phyloP scores from a whole-genome alignment of 306 rosid genomes.

The Trifolium pratense region DNA sequence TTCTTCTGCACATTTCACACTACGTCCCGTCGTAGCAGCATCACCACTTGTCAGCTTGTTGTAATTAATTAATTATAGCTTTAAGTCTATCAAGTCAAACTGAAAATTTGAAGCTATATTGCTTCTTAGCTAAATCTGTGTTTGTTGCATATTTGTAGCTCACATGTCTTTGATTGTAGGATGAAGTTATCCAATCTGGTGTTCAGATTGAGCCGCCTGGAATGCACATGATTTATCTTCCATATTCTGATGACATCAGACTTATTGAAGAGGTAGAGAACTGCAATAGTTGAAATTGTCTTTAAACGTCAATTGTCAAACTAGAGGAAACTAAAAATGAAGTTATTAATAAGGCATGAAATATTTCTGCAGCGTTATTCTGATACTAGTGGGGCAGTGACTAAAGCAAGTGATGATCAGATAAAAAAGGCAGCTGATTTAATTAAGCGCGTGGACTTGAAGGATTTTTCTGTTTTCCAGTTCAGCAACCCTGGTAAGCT shows the following conservation, averaged over 20 bases:
- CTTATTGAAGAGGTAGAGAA: conserved; percentile 81
- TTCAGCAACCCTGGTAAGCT: conserved; percentile 79
- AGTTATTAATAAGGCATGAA: conserved; percentile 32
- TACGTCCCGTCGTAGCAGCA: conserved; percentile 22
- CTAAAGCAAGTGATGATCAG: conserved; percentile 77
- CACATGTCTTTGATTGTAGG: conserved; percentile 51
- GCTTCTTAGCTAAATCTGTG: background rate
- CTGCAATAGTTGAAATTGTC: conserved; percentile 28
- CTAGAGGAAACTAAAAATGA: conserved; percentile 13
- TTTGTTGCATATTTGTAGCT: conserved; percentile 11
- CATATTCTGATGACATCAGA: conserved; percentile 91
- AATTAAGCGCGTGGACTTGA: conserved; percentile 81
- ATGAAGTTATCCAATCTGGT: conserved; percentile 70
- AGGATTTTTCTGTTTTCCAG: conserved; percentile 82
- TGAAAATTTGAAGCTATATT: conserved; percentile 23
- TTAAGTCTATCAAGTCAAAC: background rate
- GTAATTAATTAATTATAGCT: background rate
- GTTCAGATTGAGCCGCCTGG: conserved; percentile 97
- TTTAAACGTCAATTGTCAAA: conserved; percentile 18
- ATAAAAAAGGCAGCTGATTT: conserved; percentile 69
- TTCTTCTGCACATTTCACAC: conserved; percentile 7
- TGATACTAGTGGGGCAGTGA: conserved; percentile 48
- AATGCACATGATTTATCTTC: conserved; percentile 93
- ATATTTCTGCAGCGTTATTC: conserved; percentile 62
- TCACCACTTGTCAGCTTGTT: conserved; percentile 35